Conservation (phyloP, 2,329 filamentous ascomycete species). For the Macrophomina tecta region DNA sequence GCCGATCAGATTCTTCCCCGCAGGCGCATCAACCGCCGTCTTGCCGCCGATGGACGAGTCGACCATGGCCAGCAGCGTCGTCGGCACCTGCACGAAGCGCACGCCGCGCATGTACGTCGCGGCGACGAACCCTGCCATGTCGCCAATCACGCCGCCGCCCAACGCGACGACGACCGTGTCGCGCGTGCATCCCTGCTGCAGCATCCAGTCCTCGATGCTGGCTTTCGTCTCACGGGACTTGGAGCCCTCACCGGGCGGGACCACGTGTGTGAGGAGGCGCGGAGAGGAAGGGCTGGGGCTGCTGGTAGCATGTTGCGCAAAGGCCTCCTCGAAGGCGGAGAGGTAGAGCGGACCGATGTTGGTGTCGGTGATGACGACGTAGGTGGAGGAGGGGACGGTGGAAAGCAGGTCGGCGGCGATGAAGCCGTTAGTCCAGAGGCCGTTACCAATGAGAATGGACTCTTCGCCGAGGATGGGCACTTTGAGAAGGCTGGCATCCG, state of each 20-base stretch:
- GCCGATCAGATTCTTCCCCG: constrained; percentile 94
- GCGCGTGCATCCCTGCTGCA: constrained; percentile 86
- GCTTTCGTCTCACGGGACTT: constrained; percentile 94
- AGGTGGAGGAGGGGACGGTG: constrained; percentile 83
- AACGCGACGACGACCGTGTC: constrained; percentile 95
- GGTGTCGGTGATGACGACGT: constrained; percentile 95
- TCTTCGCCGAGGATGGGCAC: constrained; percentile 88
- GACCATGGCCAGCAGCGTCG: constrained; percentile 94
- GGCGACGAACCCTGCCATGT: constrained; percentile 96
- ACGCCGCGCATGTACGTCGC: constrained; percentile 99
- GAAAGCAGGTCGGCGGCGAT: constrained; percentile 80
- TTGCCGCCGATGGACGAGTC: constrained; percentile 98
- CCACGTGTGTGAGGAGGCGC: constrained; percentile 85
- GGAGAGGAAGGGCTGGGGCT: constrained; percentile 50
- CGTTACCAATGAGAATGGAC: constrained; percentile 89
- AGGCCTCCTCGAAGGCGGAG: constrained; percentile 72
- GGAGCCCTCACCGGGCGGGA: constrained; percentile 89
- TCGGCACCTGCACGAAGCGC: constrained; percentile 94
- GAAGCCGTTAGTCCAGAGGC: constrained; percentile 78
- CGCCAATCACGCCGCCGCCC: constrained; percentile 94
- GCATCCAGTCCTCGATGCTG: constrained; percentile 96
- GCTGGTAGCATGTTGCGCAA: constrained; percentile 57
- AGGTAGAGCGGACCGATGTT: constrained; percentile 85
- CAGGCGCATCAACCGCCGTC: constrained; percentile 94
- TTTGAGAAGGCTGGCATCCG: background rate